These are phyloP conservation scores for Lactarius indigo DNA, from an alignment of 768 basidiomycete species.

Conservation along the genomic window DNA sequence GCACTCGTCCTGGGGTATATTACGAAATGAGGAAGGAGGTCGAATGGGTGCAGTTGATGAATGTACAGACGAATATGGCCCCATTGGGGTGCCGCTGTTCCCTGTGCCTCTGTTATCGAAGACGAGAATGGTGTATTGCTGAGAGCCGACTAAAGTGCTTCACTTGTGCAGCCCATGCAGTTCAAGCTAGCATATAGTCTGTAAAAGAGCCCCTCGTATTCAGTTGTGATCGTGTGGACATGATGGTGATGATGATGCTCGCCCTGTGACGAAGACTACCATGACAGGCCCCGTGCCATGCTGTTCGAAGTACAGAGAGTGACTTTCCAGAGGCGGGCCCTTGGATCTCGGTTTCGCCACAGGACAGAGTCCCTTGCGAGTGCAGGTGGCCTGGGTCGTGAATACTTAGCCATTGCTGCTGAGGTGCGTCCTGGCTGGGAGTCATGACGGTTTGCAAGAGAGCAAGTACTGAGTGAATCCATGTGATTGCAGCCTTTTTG, in stretches of 20 bases:
- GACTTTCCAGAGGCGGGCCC: slow-evolving; percentile 51
- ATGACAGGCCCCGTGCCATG: slow-evolving; percentile 63
- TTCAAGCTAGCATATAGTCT: slow-evolving; percentile 64
- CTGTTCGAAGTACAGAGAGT: slow-evolving; percentile 76
- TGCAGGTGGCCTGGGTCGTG: slow-evolving; percentile 59
- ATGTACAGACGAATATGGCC: slow-evolving; percentile 66
- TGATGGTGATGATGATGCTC: neutral
- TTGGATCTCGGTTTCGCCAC: slow-evolving; percentile 49
- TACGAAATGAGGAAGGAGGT: neutral
- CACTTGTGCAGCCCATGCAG: slow-evolving; percentile 64
- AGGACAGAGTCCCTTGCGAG: slow-evolving; percentile 73
- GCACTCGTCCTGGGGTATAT: slow-evolving; percentile 50
- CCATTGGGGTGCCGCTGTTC: slow-evolving; percentile 63
- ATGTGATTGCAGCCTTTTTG: neutral
- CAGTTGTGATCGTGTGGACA: neutral
- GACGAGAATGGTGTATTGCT: slow-evolving; percentile 60
- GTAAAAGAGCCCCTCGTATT: neutral
- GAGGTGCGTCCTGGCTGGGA: neutral
- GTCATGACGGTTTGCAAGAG: neutral
- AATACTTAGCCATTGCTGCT: slow-evolving; percentile 37
- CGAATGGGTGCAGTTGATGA: slow-evolving; percentile 11
- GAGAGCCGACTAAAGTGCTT: slow-evolving; percentile 51
- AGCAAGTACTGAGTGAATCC: neutral
- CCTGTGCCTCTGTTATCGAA: slow-evolving; percentile 88
- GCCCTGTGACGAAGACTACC: slow-evolving; percentile 78